These are phyloP conservation scores for Coniferiporia sulphurascens DNA, from an alignment of 1,284 basidiomycete genomes.

Conservation along the genomic window DNA sequence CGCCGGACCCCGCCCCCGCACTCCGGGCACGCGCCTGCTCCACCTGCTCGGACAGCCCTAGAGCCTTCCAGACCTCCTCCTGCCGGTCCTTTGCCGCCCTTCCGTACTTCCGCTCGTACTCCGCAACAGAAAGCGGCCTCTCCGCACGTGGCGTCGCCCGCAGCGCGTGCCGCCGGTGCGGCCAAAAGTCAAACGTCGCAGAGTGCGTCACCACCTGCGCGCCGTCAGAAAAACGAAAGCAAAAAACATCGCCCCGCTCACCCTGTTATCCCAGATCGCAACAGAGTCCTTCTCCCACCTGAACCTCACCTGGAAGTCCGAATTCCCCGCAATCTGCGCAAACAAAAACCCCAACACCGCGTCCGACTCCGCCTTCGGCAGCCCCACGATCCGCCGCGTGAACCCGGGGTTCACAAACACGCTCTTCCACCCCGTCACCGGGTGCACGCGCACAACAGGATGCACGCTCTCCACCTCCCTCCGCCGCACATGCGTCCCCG, in stretches of 20 bases:
- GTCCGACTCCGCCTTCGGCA: constrained; percentile 79
- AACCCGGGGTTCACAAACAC: constrained; percentile 46
- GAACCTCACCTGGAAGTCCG: constrained; percentile 70
- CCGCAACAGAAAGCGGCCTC: constrained; percentile 67
- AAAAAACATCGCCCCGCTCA: constrained; percentile 33
- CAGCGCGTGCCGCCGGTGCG: constrained; percentile 68
- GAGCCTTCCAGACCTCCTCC: constrained; percentile 58
- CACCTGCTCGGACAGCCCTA: constrained; percentile 39
- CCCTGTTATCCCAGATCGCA: constrained; percentile 73
- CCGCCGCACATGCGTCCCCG: constrained; percentile 60
- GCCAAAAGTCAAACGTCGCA: constrained; percentile 76
- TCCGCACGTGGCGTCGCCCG: constrained; percentile 82
- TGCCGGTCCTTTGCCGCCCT: constrained; percentile 63
- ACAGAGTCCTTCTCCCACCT: constrained; percentile 64
- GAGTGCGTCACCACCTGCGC: constrained; percentile 64
- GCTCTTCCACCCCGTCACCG: constrained; percentile 78
- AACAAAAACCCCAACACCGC: constrained; percentile 66
- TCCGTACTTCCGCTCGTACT: constrained; percentile 63
- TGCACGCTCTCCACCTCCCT: constrained; percentile 66
- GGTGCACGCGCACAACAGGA: constrained; percentile 69
- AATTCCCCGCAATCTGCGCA: constrained; percentile 61
- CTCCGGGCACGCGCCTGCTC: constrained; percentile 10
- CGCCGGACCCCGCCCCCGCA: constrained; percentile 7
- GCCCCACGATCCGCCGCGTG: constrained; percentile 64
- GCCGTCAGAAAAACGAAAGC: constrained; percentile 12